Percentiles rank a stretch among this genome's conserved stretches.
phyloP scores from a whole-genome alignment of 192 early-diverging fungal species.

The Blastocladiella britannica region DNA sequence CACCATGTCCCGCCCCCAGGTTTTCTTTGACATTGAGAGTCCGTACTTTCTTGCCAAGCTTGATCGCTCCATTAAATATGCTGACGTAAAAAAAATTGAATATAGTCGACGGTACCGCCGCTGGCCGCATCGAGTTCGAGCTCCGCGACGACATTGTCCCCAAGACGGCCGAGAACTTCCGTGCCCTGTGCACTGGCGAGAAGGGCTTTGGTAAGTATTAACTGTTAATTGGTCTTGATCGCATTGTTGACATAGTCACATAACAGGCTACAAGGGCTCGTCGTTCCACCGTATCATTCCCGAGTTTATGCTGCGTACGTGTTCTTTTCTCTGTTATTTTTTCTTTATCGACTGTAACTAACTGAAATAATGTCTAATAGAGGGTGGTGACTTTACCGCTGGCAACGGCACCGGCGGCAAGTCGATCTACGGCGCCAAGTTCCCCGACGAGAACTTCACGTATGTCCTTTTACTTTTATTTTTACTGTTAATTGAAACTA shows the following conservation, averaged over 20 bases:
- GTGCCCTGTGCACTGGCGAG: slow-evolving; percentile 90
- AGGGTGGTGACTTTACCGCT: slow-evolving; percentile 70
- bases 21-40: background rate
- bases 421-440: slow-evolving; percentile 66
- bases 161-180: slow-evolving; percentile 84
- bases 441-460: slow-evolving; percentile 38
- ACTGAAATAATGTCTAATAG: slow-evolving; percentile 44
- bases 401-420: slow-evolving; percentile 75
- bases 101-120: slow-evolving; percentile 5
- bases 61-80: background rate
- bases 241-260: background rate
- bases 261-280: slow-evolving; percentile 9
- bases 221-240: background rate
- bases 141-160: slow-evolving; percentile 14
- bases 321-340: slow-evolving; percentile 16
- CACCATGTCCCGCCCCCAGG: background rate
- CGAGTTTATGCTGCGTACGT: no score
- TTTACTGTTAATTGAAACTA: background rate
- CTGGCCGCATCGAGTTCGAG: slow-evolving; percentile 36
- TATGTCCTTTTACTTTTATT: background rate
- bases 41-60: background rate
- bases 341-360: background rate
- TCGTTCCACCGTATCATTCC: slow-evolving; percentile 74
- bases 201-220: slow-evolving; percentile 60
- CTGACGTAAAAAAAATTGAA: background rate